A percentile compares a stretch with the other conserved stretches of the same genome.
These are phyloP conservation scores for Samsoniella hepiali DNA, from an alignment of 2,329 filamentous ascomycete species.

Conservation along the genomic window DNA sequence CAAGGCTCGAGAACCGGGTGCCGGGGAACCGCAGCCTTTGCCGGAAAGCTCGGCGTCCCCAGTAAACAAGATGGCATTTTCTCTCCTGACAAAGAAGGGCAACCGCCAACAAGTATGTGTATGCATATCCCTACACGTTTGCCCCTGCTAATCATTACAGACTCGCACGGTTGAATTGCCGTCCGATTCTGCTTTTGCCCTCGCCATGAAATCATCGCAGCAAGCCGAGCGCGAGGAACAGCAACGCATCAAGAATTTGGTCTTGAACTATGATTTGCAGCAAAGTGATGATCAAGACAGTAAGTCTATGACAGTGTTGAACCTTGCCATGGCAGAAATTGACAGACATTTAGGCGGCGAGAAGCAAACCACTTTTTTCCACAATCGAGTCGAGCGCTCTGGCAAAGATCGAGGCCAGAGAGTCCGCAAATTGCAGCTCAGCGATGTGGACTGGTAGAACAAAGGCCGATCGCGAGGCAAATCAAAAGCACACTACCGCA, in stretches of 20 bases:
- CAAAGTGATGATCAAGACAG: conserved; percentile 78
- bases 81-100: conserved; percentile 89
- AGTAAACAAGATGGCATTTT: conserved; percentile 83
- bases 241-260: conserved; percentile 95
- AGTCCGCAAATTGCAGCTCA: conserved; percentile 85
- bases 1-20: conserved; percentile 51
- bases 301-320: conserved; percentile 51
- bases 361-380: conserved; percentile 45
- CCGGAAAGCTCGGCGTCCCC: conserved; percentile 19
- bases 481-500: conserved; percentile 8
- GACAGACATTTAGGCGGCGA: conserved; percentile 45
- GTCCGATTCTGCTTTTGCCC: conserved; percentile 87
- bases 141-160: conserved; percentile 40
- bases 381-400: conserved; percentile 55
- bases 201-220: conserved; percentile 94
- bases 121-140: neutral
- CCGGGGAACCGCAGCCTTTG: conserved; percentile 16
- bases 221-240: conserved; percentile 95
- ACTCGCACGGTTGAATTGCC: conserved; percentile 88
- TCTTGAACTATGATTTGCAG: conserved; percentile 91
- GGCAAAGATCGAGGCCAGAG: conserved; percentile 71
- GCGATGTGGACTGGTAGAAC: conserved; percentile 92
- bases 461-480: conserved; percentile 28
- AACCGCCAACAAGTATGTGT: conserved; percentile 80
- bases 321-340: conserved; percentile 47